phyloP scores from a whole-genome alignment of 305 asterid species.

The Lippia alba region DNA sequence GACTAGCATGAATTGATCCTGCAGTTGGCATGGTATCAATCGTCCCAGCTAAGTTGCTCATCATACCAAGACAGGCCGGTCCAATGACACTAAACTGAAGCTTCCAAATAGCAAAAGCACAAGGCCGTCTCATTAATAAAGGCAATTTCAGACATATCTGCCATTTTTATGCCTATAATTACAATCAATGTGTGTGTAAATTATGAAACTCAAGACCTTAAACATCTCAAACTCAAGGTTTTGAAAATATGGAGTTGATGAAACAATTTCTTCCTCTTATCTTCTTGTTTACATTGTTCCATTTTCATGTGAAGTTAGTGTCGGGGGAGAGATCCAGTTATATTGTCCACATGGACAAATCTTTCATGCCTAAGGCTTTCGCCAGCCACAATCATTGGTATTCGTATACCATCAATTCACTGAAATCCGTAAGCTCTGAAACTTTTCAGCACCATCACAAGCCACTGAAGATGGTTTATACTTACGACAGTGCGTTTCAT shows the following conservation, averaged over 20 bases:
- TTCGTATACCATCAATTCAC: background rate
- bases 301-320: background rate
- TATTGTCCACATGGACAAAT: constrained; percentile 25
- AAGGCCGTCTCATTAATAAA: background rate
- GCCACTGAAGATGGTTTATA: background rate
- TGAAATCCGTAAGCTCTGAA: background rate
- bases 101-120: background rate
- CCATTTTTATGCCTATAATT: background rate
- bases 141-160: background rate
- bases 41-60: background rate
- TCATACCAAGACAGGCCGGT: background rate
- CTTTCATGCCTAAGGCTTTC: constrained; percentile 17
- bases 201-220: background rate
- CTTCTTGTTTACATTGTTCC: background rate
- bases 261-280: background rate
- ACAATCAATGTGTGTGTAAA: background rate
- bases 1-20: background rate
- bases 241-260: background rate
- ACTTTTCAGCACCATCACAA: background rate
- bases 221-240: constrained; percentile 7
- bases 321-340: background rate
- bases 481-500: background rate
- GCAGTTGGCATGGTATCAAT: background rate
- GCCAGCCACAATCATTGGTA: constrained; percentile 13
- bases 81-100: background rate